These are phyloP conservation scores for Syzygium aqueum DNA, from an alignment of 345 rosid genomes.

Conservation along the genomic window DNA sequence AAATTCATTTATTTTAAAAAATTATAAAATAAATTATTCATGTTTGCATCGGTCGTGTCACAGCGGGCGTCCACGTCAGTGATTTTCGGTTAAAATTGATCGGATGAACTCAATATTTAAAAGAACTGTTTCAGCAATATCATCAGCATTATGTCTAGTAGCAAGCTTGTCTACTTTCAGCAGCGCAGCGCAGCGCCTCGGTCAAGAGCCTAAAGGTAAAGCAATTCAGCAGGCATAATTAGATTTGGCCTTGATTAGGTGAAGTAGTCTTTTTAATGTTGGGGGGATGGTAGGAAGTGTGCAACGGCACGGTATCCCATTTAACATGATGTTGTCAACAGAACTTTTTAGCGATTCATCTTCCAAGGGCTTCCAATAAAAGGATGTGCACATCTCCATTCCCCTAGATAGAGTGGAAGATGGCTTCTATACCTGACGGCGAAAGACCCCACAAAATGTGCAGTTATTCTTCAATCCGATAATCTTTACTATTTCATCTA, in stretches of 20 bases:
- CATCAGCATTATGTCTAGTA: conserved; percentile 96
- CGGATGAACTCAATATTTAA: no score
- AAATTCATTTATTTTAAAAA: no score
- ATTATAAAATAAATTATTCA: no score
- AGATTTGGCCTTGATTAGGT: neutral
- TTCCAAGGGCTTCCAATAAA: neutral
- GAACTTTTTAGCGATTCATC: neutral
- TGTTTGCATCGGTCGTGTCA: no score
- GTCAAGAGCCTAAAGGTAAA: conserved; percentile 63
- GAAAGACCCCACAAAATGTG: conserved; percentile 94
- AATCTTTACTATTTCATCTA: conserved; percentile 96
- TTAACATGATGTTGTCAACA: neutral
- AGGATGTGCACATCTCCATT: neutral
- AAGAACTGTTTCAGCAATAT: conserved; percentile 92
- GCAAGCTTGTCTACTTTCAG: conserved; percentile 86
- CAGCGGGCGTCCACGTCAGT: no score
- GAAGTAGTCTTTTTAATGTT: neutral
- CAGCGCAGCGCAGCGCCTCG: conserved; percentile 80
- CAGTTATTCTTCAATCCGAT: conserved; percentile 93
- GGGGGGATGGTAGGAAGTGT: neutral
- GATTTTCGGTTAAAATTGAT: no score
- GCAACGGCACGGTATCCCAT: neutral
- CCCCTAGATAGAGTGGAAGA: neutral
- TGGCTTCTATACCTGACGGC: conserved; percentile 57
- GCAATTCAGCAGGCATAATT: neutral